Conservation (phyloP, 805 yeast species). For the Ogataea zsoltii region DNA sequence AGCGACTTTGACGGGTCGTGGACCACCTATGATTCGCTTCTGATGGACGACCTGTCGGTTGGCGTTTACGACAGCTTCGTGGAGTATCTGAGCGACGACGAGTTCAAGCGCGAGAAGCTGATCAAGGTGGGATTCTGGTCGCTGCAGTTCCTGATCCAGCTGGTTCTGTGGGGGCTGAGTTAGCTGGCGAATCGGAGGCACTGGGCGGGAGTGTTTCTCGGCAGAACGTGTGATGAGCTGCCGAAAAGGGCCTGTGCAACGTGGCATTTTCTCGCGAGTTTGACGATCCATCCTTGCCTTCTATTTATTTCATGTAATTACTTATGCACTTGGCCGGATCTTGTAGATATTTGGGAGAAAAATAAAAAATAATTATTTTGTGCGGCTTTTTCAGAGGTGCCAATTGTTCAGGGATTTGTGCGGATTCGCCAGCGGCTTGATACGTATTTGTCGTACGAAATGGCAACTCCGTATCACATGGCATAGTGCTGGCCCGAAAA, state of each 20-base stretch:
- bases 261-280: not conserved
- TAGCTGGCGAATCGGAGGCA: conserved; percentile 46
- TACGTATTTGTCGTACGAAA: no score
- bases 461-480: no score
- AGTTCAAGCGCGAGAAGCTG: conserved; percentile 67
- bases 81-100: conserved; percentile 85
- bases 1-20: conserved; percentile 93
- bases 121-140: conserved; percentile 93
- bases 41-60: conserved; percentile 88
- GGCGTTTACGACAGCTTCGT: conserved; percentile 92
- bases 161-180: conserved; percentile 80
- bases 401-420: no score
- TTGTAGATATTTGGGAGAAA: not conserved
- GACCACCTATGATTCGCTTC: conserved; percentile 88
- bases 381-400: conserved; percentile 2
- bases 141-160: conserved; percentile 77
- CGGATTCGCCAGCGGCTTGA: no score
- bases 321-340: conserved; percentile 5
- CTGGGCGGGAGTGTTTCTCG: no score
- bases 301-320: conserved; percentile 3
- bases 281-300: conserved; percentile 1
- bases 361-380: not conserved
- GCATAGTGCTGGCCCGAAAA: no score
- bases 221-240: no score
- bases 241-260: not conserved